These are phyloP conservation scores for Pichia insulana DNA, from an alignment of 805 yeast genomes.

Conservation along the genomic window DNA sequence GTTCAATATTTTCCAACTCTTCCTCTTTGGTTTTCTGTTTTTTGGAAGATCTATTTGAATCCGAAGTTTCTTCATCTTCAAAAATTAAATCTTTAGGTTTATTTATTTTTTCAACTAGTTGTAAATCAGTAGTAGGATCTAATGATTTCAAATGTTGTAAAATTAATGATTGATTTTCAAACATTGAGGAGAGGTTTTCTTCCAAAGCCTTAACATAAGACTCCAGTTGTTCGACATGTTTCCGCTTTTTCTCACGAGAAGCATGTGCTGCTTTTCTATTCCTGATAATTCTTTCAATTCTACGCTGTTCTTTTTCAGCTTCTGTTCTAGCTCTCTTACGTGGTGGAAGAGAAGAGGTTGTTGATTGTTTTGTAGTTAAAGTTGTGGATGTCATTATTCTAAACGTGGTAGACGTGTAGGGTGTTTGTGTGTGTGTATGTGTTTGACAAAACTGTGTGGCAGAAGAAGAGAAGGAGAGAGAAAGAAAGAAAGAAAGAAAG, in stretches of 20 bases:
- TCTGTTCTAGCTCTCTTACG: slow-evolving; percentile 93
- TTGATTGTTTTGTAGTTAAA: too few species aligned
- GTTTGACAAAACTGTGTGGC: slow-evolving; percentile 2
- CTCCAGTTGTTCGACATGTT: slow-evolving; percentile 82
- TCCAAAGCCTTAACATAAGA: slow-evolving; percentile 40
- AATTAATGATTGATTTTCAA: slow-evolving; percentile 13
- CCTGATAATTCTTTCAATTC: slow-evolving; percentile 85
- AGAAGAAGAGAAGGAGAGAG: background rate
- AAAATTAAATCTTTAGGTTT: slow-evolving; percentile 25
- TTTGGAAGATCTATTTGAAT: slow-evolving; percentile 3
- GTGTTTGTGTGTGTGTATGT: background rate
- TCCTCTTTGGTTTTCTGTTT: slow-evolving; percentile 5
- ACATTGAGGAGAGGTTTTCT: slow-evolving; percentile 12
- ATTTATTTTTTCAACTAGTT: slow-evolving; percentile 11
- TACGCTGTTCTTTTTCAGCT: slow-evolving; percentile 94
- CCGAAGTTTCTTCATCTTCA: slow-evolving; percentile 11
- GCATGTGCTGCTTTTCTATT: slow-evolving; percentile 97
- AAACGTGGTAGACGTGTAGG: background rate
- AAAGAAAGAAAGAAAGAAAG: background rate
- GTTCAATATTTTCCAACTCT: background rate
- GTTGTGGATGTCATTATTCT: background rate
- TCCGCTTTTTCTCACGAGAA: slow-evolving; percentile 90
- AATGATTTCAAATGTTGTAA: slow-evolving; percentile 13
- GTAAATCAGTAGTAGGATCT: slow-evolving; percentile 9
- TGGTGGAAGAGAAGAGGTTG: slow-evolving; percentile 54